phyloP scores from a whole-genome alignment of 768 basidiomycete genomes.

The Coprinopsis marcescibilis region DNA sequence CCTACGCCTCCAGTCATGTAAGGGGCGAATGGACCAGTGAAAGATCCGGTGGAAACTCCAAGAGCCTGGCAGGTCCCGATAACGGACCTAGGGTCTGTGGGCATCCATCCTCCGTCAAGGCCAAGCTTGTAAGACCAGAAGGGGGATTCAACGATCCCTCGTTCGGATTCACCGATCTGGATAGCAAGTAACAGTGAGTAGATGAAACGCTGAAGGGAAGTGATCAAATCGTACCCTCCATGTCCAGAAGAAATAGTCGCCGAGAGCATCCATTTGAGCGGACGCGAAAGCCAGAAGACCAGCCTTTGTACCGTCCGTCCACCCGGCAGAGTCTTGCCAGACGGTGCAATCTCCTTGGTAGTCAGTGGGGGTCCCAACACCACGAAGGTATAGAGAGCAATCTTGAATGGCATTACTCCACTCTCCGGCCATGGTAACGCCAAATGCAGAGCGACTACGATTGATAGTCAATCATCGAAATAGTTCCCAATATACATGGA shows the following conservation, averaged over 20 bases:
- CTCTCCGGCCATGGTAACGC: conserved; percentile 73
- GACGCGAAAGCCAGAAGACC: conserved; percentile 50
- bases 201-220: not conserved
- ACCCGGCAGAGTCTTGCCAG: conserved; percentile 52
- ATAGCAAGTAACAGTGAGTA: conserved; percentile 3
- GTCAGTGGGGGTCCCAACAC: conserved; percentile 16
- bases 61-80: conserved; percentile 53
- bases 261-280: conserved; percentile 39
- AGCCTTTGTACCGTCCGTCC: conserved; percentile 34
- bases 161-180: conserved; percentile 31
- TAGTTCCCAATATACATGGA: conserved; percentile 20
- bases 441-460: conserved; percentile 45
- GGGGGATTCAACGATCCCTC: conserved; percentile 36
- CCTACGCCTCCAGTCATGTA: conserved; percentile 69
- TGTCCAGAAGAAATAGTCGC: conserved; percentile 48
- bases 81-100: conserved; percentile 51
- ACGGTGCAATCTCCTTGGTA: conserved; percentile 30
- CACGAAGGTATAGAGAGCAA: conserved; percentile 41
- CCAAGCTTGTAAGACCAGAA: conserved; percentile 48
- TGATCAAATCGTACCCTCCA: conserved; percentile 35
- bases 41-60: conserved; percentile 33
- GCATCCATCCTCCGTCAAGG: conserved; percentile 36
- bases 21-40: conserved; percentile 44
- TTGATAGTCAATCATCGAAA: conserved; percentile 9
- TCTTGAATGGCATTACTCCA: conserved; percentile 68